A percentile compares a stretch with the other conserved stretches of the same genome.
These are phyloP conservation scores for Bipolaris zeicola DNA, from an alignment of 2,329 filamentous ascomycete species.

Conservation along the genomic window DNA sequence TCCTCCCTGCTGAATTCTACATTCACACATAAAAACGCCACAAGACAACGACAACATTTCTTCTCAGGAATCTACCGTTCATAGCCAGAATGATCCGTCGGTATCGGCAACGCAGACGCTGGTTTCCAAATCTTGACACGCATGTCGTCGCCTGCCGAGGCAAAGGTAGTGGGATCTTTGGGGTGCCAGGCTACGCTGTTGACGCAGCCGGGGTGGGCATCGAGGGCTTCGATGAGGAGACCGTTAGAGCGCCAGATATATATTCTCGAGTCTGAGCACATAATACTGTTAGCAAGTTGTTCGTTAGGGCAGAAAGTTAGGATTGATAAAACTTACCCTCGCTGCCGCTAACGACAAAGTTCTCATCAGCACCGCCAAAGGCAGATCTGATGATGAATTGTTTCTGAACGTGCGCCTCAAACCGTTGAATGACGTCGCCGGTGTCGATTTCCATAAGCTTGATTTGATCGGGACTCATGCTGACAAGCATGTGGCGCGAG, in stretches of 20 bases:
- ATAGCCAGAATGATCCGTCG: constrained; percentile 29
- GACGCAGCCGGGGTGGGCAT: constrained; percentile 77
- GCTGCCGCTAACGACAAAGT: constrained; percentile 88
- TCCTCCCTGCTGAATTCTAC: too few species aligned
- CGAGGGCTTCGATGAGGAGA: constrained; percentile 73
- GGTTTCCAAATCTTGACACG: constrained; percentile 76
- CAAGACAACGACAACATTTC: neutral
- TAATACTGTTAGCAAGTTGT: constrained; percentile 1
- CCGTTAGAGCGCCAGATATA: constrained; percentile 93
- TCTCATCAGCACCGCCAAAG: constrained; percentile 90
- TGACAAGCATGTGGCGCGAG: constrained; percentile 80
- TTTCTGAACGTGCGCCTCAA: constrained; percentile 75
- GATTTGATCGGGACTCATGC: constrained; percentile 76
- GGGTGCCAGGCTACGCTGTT: constrained; percentile 93
- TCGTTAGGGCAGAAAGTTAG: neutral
- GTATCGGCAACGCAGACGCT: constrained; percentile 16
- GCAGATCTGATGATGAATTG: constrained; percentile 79
- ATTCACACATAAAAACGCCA: too few species aligned
- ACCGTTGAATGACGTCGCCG: constrained; percentile 73
- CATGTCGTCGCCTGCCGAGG: constrained; percentile 86
- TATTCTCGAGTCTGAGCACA: constrained; percentile 64
- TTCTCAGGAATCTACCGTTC: constrained; percentile 18
- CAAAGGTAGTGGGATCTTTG: constrained; percentile 79
- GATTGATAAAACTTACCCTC: constrained; percentile 66
- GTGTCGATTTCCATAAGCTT: constrained; percentile 78